These are phyloP conservation scores for Nyssa sinensis DNA, from an alignment of 148 eudicot species.

Conservation along the genomic window DNA sequence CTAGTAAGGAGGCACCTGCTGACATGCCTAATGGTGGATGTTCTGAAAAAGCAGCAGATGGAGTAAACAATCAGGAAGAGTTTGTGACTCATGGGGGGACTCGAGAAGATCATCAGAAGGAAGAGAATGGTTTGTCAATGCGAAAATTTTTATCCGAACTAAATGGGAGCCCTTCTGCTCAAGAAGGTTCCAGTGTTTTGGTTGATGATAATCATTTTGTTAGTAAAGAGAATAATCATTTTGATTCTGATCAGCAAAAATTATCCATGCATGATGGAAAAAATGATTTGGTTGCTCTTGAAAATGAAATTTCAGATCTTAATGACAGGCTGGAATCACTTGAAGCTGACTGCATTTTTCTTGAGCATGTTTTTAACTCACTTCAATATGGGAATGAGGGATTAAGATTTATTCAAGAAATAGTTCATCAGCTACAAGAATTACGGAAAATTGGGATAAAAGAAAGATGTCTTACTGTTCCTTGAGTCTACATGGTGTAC, in stretches of 20 bases:
- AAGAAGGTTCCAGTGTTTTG: no score
- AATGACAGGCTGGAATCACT: conserved; percentile 32
- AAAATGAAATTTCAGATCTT: conserved; percentile 31
- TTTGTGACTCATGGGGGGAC: not conserved
- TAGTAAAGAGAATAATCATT: conserved; percentile 15
- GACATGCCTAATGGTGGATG: conserved; percentile 2
- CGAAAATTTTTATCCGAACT: conserved; percentile 9
- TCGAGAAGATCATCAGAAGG: conserved; percentile 9
- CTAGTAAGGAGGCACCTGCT: not conserved
- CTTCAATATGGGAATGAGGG: conserved; percentile 36
- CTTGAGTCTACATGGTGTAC: conserved; percentile 8
- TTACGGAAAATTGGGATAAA: conserved; percentile 25
- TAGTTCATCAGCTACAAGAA: conserved; percentile 35
- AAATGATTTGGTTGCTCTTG: conserved; percentile 13
- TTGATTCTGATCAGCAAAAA: not conserved
- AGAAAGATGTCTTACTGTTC: conserved; percentile 21
- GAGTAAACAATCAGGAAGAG: not conserved
- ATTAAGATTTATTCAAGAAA: conserved; percentile 26
- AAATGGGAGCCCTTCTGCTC: conserved; percentile 10
- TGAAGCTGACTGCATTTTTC: conserved; percentile 33
- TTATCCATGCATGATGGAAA: not conserved
- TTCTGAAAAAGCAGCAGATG: conserved; percentile 4
- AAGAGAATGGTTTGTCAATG: conserved; percentile 11
- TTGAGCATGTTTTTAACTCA: conserved; percentile 25
- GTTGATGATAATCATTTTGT: conserved; percentile 6